Base-by-base conservation (phyloP, 768 basidiomycete species). In the Boletus sp. region DNA sequence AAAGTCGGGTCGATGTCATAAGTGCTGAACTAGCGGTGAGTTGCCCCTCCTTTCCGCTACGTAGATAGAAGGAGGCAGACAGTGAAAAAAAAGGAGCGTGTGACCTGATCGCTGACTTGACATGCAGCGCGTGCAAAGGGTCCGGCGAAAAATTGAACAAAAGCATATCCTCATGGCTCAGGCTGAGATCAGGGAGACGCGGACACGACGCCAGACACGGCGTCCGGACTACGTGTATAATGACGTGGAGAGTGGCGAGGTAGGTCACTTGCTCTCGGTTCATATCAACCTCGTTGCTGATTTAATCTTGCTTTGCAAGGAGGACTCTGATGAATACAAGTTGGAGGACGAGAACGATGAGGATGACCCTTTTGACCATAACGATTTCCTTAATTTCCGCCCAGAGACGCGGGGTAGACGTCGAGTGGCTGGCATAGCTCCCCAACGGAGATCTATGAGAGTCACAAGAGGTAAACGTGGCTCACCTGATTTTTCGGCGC, bases 171-270 rank as follows among this genome's bases (percentile, higher is more conserved):
- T 86, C 55, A 74, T 86, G 60, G 89, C 85, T 18, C 89, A 91
- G 69, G 84, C 87, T 37, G 90, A 92, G 69, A 74, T 91, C 56
- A 82, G 90, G 59, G 84, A 86, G 71, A 92, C 90, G 29, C 81
- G 92, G 57, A 92, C 91, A 18, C 80, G 90, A 57, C 80, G 87
- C 52, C 81, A 83, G 72, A 84, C 86, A 3, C 81, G 81, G 42
- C 84, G 82, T 60, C 88, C 89, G 47, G 88, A 92, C 76, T 94
- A 94, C 72, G 89, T 89, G 50, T 91, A 92, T 71, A 78, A 80
- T 65, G 81, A 86, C 63, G 79, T 79, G 62, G 83, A 82, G 55
- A 87, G 84, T 63, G 90, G 87, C 77, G 77, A 75, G 83, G 75
- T 65, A 57, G 48, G 63, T 60, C 54, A 36, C 41, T 54, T 50